phyloP scores from a whole-genome alignment of 140 eudicot genomes.

The Senecio squalidus region DNA sequence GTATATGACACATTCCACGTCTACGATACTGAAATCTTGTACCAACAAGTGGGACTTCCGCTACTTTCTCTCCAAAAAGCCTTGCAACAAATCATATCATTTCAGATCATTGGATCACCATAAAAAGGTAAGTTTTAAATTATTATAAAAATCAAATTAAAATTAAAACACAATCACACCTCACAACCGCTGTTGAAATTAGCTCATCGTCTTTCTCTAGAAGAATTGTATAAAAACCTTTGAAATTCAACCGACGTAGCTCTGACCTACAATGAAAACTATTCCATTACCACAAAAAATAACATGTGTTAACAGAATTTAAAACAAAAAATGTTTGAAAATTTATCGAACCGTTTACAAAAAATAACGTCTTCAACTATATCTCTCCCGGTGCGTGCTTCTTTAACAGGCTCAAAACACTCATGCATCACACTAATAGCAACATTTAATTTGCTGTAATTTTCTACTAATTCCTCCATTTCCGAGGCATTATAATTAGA shows the following conservation, averaged over 20 bases:
- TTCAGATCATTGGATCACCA: constrained; percentile 18
- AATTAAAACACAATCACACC: constrained; percentile 36
- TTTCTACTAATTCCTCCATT: constrained; percentile 38
- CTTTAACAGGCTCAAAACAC: constrained; percentile 85
- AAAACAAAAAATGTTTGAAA: constrained; percentile 2
- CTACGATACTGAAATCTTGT: constrained; percentile 84
- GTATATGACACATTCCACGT: constrained; percentile 90
- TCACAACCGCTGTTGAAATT: constrained; percentile 57
- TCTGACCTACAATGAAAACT: constrained; percentile 50
- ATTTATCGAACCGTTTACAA: constrained; percentile 51
- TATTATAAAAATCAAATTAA: neutral
- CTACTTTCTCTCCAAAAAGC: constrained; percentile 75
- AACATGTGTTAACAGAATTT: neutral
- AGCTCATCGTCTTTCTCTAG: constrained; percentile 88
- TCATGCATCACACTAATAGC: constrained; percentile 92
- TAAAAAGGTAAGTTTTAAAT: neutral
- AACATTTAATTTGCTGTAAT: constrained; percentile 63
- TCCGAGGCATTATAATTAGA: constrained; percentile 20
- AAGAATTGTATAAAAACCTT: constrained; percentile 76
- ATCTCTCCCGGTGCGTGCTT: constrained; percentile 66
- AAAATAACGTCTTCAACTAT: constrained; percentile 88
- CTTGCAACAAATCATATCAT: constrained; percentile 26
- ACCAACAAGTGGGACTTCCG: constrained; percentile 89
- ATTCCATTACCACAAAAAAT: neutral
- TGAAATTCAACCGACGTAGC: constrained; percentile 71